These are phyloP conservation scores for Tetracentron sinense DNA, from an alignment of 164 flowering plant genomes.

Conservation along the genomic window DNA sequence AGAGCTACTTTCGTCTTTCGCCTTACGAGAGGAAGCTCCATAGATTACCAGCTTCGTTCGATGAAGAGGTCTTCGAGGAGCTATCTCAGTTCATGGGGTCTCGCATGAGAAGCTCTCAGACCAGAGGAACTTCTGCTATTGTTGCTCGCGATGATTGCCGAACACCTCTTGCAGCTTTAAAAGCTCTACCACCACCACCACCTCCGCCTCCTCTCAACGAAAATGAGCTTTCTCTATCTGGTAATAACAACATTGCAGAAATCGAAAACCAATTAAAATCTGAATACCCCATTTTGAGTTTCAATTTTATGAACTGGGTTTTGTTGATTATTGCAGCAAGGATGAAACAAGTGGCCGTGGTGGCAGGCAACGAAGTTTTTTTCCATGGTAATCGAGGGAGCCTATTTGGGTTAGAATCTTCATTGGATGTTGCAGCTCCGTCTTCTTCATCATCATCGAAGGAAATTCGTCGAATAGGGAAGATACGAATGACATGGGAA, in stretches of 20 bases:
- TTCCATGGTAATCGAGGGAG: conserved; percentile 17
- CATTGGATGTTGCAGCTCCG: conserved; percentile 17
- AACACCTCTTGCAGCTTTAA: too few relatives aligned
- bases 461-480: conserved; percentile 54
- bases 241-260: too few relatives aligned
- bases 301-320: too few relatives aligned
- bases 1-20: conserved; percentile 71
- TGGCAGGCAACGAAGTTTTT: conserved; percentile 32
- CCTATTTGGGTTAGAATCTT: conserved; percentile 31
- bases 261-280: too few relatives aligned
- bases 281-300: too few relatives aligned
- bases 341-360: conserved; percentile 30
- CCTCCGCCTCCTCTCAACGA: conserved; percentile 32
- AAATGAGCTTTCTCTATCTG: conserved; percentile 30
- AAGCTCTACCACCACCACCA: conserved; percentile 17
- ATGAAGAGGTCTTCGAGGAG: conserved; percentile 75
- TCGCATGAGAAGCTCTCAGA: conserved; percentile 35
- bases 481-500: conserved; percentile 71
- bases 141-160: conserved; percentile 15
- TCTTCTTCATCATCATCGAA: conserved; percentile 27
- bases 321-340: conserved; percentile 29
- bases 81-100: conserved; percentile 71
- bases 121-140: conserved; percentile 9
- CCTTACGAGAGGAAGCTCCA: conserved; percentile 72
- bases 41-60: conserved; percentile 74